Base-by-base conservation (phyloP, 257 asterid genomes). In the Penstemon davidsonii region DNA sequence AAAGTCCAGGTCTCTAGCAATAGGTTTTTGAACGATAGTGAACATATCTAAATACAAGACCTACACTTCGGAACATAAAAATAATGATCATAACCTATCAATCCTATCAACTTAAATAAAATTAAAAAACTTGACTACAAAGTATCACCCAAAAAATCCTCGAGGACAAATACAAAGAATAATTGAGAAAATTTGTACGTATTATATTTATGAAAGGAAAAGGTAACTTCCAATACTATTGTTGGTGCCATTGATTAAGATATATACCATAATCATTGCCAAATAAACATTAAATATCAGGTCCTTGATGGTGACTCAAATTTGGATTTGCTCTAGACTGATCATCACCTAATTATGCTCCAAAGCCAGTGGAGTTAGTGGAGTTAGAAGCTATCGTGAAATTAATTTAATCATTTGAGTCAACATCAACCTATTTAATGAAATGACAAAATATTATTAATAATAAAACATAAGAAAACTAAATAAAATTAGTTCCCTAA, bases 311-410 rank as follows among this genome's bases (percentile, higher is more conserved):
- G 68, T 54, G 74, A 47, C 71, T 40, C 44, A 50, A 73, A 55
- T 42, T 6, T 68, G 58, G 64, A 68, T 60, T 60, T 67, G 78
- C 45, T 70, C 33, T 62, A 64, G 76, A 78, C 49, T 71, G 65
- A 68, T 25, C 71, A 71, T 25, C 44, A 79, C 78, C 68, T 62
- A 75, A 78, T 79, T 43, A 72, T 63, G 76, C 76, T 79, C 81
- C 84, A 79, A 79, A 68, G 60, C 66, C 57, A 79, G 81, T 75
- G 84, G 84, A 72, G 78, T 75, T 75, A 64, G 80, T 75, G 63
- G 64, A 12, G 33, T 25, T 25, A 25, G 33, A 25, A 25, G 33
- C 33, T 25, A 25, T 25, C 33, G 33, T 19, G 19, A 8, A 36
- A 37, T 68, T 68, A 71, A 37, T 75, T 72, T 72, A 71, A 68